A percentile compares a stretch with the other conserved stretches of the same genome.
phyloP scores from a whole-genome alignment of 805 yeast species.

The Zygotorulaspora florentina region DNA sequence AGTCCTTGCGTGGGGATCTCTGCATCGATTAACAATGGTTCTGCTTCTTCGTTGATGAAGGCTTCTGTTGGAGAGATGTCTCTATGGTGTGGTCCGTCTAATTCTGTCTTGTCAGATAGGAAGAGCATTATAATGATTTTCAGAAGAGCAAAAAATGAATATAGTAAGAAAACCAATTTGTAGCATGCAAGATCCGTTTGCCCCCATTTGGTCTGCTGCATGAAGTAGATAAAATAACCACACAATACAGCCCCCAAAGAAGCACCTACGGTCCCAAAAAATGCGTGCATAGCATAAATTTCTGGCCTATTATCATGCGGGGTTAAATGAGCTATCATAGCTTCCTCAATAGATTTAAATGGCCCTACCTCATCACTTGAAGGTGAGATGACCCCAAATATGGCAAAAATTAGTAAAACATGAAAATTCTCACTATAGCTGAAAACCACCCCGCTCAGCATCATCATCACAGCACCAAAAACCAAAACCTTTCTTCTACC shows the following conservation, averaged over 20 bases:
- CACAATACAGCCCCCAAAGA: conserved; percentile 67
- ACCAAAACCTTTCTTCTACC: conserved; percentile 66
- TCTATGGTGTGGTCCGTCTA: conserved; percentile 24
- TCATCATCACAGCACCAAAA: conserved; percentile 64
- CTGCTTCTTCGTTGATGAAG: conserved; percentile 25
- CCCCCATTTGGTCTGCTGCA: conserved; percentile 37
- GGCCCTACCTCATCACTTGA: conserved; percentile 92
- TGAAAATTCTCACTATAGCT: conserved; percentile 50
- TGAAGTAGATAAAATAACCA: conserved; percentile 54
- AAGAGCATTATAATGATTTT: conserved; percentile 50
- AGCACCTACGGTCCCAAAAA: conserved; percentile 65
- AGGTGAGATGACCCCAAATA: conserved; percentile 82
- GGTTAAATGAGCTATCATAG: conserved; percentile 75
- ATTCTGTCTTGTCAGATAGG: conserved; percentile 53
- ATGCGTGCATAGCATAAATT: conserved; percentile 68
- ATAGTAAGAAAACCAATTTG: conserved; percentile 51
- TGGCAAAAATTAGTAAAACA: conserved; percentile 63
- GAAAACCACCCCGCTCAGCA: conserved; percentile 60
- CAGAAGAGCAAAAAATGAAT: conserved; percentile 49
- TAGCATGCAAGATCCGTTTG: conserved; percentile 43
- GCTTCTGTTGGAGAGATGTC: conserved; percentile 15
- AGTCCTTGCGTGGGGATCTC: conserved; percentile 6
- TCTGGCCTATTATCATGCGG: conserved; percentile 61
- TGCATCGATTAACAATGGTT: conserved; percentile 22
- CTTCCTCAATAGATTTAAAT: conserved; percentile 80